Base-by-base conservation (phyloP, 805 yeast species). In the Grigorovia humatica region DNA sequence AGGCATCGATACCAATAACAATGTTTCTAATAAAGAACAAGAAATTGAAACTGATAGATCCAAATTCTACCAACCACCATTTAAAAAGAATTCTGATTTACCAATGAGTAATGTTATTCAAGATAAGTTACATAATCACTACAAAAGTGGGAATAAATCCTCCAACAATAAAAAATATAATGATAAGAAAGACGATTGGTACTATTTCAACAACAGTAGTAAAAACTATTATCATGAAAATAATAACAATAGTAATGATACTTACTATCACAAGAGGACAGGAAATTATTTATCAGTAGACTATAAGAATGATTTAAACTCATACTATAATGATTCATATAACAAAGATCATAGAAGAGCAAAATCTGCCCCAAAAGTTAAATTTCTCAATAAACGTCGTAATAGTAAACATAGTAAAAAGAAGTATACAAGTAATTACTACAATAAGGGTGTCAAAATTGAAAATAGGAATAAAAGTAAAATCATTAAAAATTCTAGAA, bases 401-500 rank as follows among this genome's bases (percentile, higher is more conserved):
- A 52, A 49, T 27, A 57, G 52, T 17, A 51, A 51, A 20, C 51
- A 49, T 40, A 48, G 56, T 47, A 54, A 38, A 15, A 57, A 54
- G 19, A 51, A 51, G 20, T 51, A 49, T 35, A 49, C 55, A 46
- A 52, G 54, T 44, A 29, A 46, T 32, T 49, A 58, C 29, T 53
- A 56, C 49, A 53, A 63, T 35, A 61, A 57, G 49, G 63, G 66
- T 1, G 63, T 66, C 48, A 60, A 60, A 40, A 65, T 64, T 50
- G 54, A 57, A 44, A 53, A 55, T 47, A 57, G 57, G 29, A 56
- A 56, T 19, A 59, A 57, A 30, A 59, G 59, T 51, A 65, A 63
- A 47, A 58, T 58, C 47, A 58, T 64, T 46, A 67, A 59, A 52
- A 57, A 61, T 56, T 70, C 78, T 20, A 70, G 84, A 52, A 77